Evolutionary conservation across 2,329 filamentous ascomycete species (phyloP), one percentile per base, ranked within the genome.

Genomic region (Ustulina deusta): DNA sequence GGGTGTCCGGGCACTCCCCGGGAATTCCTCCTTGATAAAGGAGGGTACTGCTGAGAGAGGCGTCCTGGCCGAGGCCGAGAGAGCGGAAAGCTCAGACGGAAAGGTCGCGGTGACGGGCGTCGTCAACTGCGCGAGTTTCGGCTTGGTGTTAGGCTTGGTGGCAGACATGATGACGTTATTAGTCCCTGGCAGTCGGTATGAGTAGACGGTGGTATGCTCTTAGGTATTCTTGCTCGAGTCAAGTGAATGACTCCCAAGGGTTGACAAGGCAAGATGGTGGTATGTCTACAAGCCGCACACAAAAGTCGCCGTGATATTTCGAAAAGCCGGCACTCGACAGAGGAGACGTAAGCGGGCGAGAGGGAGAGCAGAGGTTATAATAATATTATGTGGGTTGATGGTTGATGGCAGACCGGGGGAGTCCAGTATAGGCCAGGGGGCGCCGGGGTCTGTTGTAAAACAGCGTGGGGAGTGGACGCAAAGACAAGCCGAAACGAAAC

Each of bases 1-100:
- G 56, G 94, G 94, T 4, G 94, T 97, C 81, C 90, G 91, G 65
- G 89, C 81, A 81, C 66, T 90, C 87, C 64, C 91, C 85, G 75
- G 72, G 59, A 74, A 78, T 73, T 91, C 87, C 62, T 83, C 82
- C 80, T 94, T 95, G 83, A 94, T 87, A 74, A 87, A 85, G 64
- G 84, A 83, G 32, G 80, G 81, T n/a, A 80, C 70, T n/a, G 81
- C 81, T 22, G 89, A 89, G 76, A 92, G 85, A 56, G 92, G 92
- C 71, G 90, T 94, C 72, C 86, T 87, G 57, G 90, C 94, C 72
- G 86, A 87, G 54, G 90, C 88, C 71, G 88, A 88, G 65, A 89
- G 85, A 73, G 89, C 90, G 66, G 86, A 84, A 72, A 85, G 84
- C 79, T 85, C 86, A 75, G 79, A 91, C 34, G 87, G 87, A 75